Evolutionary conservation across 1,139 yeast genomes (phyloP).

Genomic region (Nakaseomyces kungkrabaensis): DNA sequence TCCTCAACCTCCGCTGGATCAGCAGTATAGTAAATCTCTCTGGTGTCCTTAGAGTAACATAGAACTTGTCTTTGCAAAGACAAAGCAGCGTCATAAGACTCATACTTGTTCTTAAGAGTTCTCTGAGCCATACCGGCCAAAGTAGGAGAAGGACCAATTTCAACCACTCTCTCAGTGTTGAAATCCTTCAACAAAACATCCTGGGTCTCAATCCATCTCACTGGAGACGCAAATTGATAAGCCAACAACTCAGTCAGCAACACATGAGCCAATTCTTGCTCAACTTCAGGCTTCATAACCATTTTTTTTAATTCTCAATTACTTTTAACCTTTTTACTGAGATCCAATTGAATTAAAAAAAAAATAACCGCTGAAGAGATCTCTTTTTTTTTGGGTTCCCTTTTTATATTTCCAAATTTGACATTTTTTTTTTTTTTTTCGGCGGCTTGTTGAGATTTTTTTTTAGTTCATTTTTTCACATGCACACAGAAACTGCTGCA

Average conservation of each 20-base stretch:
- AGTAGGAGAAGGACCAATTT: constrained; percentile 98
- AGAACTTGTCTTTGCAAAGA: constrained; percentile 93
- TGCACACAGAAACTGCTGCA: background rate
- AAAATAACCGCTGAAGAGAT: no score
- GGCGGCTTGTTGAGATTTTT: no score
- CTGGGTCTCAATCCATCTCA: constrained; percentile 99
- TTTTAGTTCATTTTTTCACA: background rate
- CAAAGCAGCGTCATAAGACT: constrained; percentile 94
- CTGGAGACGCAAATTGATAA: constrained; percentile 98
- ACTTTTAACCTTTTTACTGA: no score
- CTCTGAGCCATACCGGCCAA: constrained; percentile 97
- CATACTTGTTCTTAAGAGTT: constrained; percentile 92
- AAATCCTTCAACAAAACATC: constrained; percentile 90
- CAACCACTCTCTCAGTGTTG: constrained; percentile 95
- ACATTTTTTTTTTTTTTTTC: no score
- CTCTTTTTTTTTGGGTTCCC: no score
- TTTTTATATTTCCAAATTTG: no score
- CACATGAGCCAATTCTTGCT: constrained; percentile 94
- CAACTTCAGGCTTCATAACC: constrained; percentile 89
- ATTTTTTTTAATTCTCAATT: constrained; percentile 4
- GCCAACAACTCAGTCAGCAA: constrained; percentile 91
- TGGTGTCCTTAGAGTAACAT: constrained; percentile 90
- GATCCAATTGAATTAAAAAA: background rate
- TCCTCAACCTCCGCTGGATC: constrained; percentile 45
- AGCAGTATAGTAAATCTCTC: constrained; percentile 91